A percentile compares a stretch with the other conserved stretches of the same genome.
Evolutionary conservation across 2,329 filamentous ascomycete genomes (phyloP).

Genomic region (Zelopaecilomyces penicillatus): DNA sequence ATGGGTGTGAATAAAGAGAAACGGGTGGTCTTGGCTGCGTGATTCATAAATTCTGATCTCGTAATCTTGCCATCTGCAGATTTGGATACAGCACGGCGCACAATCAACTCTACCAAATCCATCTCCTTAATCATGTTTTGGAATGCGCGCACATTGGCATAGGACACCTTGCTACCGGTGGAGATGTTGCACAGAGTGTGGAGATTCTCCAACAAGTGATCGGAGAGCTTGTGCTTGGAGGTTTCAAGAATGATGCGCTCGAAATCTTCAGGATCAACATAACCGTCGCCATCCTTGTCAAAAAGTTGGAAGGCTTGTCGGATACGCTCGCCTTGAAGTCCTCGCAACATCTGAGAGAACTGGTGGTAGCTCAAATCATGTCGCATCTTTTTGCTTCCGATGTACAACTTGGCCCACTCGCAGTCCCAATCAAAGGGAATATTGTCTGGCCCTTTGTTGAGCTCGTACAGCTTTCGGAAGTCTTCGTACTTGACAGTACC

Average conservation of each 20-base stretch:
- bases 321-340: conserved; percentile 90
- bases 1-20: conserved; percentile 97
- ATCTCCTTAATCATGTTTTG: conserved; percentile 97
- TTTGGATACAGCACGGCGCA: conserved; percentile 77
- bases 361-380: conserved; percentile 92
- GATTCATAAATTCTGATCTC: conserved; percentile 85
- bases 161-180: conserved; percentile 85
- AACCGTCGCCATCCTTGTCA: conserved; percentile 86
- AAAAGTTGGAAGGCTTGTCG: conserved; percentile 89
- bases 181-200: conserved; percentile 93
- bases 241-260: conserved; percentile 94
- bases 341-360: conserved; percentile 96
- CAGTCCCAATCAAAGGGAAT: conserved; percentile 97
- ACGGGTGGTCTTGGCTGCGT: conserved; percentile 81
- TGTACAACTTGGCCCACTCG: conserved; percentile 92
- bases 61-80: conserved; percentile 89
- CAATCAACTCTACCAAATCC: conserved; percentile 91
- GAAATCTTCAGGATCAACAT: conserved; percentile 92
- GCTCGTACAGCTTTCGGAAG: conserved; percentile 76
- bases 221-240: conserved; percentile 89
- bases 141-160: conserved; percentile 94
- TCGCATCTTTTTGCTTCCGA: conserved; percentile 76
- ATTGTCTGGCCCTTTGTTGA: conserved; percentile 75
- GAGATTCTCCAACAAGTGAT: conserved; percentile 86
- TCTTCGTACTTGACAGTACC: conserved; percentile 85